phyloP scores from a whole-genome alignment of 257 asterid species.

The Rehmannia glutinosa region DNA sequence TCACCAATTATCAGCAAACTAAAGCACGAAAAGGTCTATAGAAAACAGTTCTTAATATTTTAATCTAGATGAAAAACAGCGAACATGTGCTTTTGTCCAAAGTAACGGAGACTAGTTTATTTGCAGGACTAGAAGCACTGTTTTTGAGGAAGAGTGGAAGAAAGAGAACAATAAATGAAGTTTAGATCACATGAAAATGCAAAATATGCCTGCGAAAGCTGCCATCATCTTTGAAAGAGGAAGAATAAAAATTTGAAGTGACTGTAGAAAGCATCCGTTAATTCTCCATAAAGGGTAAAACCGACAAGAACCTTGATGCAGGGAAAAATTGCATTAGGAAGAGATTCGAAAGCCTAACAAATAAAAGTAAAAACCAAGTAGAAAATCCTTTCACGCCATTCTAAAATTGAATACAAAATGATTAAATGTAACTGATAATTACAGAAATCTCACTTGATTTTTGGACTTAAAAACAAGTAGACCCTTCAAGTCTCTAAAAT shows the following conservation, averaged over 20 bases:
- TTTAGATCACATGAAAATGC: not conserved
- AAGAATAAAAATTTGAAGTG: not conserved
- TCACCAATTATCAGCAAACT: not conserved
- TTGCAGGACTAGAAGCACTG: not conserved
- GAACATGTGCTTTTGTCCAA: not conserved
- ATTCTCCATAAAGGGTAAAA: not conserved
- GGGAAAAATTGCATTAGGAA: not conserved
- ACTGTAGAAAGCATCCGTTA: too few relatives aligned
- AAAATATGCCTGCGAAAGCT: not conserved
- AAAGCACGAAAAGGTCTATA: not conserved
- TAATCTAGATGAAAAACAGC: not conserved
- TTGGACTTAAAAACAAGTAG: not conserved
- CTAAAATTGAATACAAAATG: not conserved
- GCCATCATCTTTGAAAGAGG: not conserved
- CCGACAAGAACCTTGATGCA: not conserved
- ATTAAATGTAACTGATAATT: not conserved
- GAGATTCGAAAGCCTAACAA: not conserved
- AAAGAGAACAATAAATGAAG: not conserved
- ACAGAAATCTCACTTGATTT: not conserved
- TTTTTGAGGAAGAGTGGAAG: too few relatives aligned
- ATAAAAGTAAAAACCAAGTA: not conserved
- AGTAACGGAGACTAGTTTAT: not conserved
- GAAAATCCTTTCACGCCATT: not conserved
- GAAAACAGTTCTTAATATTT: not conserved
- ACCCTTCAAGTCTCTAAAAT: conserved; percentile 1